Evolutionary conservation across 108 stramenopile species (phyloP), one percentile per base, ranked within the genome.

Genomic region (Skeletonema tropicum): DNA sequence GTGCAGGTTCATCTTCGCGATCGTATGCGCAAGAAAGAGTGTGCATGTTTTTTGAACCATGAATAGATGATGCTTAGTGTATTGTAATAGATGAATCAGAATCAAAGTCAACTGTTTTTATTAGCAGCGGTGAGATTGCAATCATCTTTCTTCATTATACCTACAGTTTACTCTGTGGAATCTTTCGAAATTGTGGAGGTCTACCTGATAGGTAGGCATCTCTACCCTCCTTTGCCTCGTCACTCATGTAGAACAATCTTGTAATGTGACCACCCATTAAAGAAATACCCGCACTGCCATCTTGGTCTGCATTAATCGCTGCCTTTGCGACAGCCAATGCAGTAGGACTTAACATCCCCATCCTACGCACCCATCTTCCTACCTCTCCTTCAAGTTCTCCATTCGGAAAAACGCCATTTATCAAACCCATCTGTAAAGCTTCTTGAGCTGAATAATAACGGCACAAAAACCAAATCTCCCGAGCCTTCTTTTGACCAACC

Each of bases 401-500:
- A 13, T 80, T 71, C 3, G 82, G 83, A 63, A 93, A 91, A 3
- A 73, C 76, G 3, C 87, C 91, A 86, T 98, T 98, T 32, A 97
- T 88, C 71, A 98, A 80, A 11, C 97, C 97, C 94, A 97, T 98
- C 31, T 79, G 69, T 58, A 85, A 64, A 6, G 97, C 97, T 77
- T 98, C 95, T 35, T 90, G 57, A 0, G 96, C 94, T 42, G 84
- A 71, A 77, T 97, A 97, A 64, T 83, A 98, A 58, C 73, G 68
- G 75, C 93, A 91, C 25, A 97, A 71, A 66, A 97, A 98, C 97
- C 97, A 98, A 14, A 98, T 71, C 75, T 98, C 97, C 38, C 96
- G 74, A 9, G 97, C 96, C 64, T 90, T 92, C 79, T 98, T 98
- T 85, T 97, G 96, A 6, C 97, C 97, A 49, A 98, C 88, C 26